Conservation (phyloP, 78 protist species). For the Dictyostelium firmibasis region DNA sequence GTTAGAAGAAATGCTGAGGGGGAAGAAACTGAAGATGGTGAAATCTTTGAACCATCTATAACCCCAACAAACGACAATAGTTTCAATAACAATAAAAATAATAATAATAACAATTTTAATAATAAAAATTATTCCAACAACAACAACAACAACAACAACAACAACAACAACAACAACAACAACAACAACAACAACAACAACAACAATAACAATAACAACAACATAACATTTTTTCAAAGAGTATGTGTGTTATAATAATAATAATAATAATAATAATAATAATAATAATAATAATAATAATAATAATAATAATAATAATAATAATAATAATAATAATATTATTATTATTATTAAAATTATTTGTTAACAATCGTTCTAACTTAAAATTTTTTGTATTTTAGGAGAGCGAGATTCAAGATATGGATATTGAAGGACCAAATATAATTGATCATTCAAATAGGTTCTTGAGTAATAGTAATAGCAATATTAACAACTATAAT, state of each 20-base stretch:
- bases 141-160: not conserved
- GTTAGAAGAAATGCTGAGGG: not conserved
- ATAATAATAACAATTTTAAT: too few species aligned
- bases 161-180: not conserved
- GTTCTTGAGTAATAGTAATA: not conserved
- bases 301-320: too few species aligned
- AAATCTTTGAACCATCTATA: not conserved
- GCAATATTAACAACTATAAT: not conserved
- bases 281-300: too few species aligned
- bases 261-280: too few species aligned
- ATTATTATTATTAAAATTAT: too few species aligned
- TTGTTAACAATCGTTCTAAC: too few species aligned
- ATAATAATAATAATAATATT: too few species aligned
- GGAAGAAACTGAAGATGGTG: slow-evolving; percentile 27
- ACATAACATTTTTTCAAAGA: not conserved
- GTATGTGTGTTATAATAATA: not conserved
- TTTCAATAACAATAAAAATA: not conserved
- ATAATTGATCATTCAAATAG: not conserved
- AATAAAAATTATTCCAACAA: too few species aligned
- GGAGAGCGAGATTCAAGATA: not conserved
- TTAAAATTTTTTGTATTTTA: too few species aligned
- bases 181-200: not conserved
- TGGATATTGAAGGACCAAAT: not conserved
- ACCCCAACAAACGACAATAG: not conserved
- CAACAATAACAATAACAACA: not conserved